A percentile compares a stretch with the other conserved stretches of the same genome.
phyloP scores from a whole-genome alignment of 371 early-diverging fungal genomes.

The Saksenaea oblongispora region DNA sequence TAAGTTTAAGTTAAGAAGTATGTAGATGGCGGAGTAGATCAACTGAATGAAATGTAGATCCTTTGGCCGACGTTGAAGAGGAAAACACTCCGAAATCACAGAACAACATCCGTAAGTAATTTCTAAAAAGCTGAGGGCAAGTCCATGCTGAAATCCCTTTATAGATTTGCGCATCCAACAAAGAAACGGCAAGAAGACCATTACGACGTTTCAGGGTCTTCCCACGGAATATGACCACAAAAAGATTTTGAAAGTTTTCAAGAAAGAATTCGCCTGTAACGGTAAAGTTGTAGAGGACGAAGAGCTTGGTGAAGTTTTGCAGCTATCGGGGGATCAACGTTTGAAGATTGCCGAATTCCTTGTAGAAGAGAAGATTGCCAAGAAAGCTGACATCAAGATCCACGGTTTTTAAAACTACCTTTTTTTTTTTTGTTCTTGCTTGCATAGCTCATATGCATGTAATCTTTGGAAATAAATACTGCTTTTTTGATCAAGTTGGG shows the following conservation, averaged over 20 bases:
- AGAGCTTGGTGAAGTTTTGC: slow-evolving; percentile 88
- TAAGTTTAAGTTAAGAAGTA: background rate
- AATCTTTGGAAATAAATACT: background rate
- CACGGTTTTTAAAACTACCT: slow-evolving; percentile 72
- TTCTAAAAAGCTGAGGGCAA: slow-evolving; percentile 4
- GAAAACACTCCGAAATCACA: slow-evolving; percentile 55
- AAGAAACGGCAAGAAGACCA: slow-evolving; percentile 96
- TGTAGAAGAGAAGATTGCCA: slow-evolving; percentile 74
- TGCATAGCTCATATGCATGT: no score
- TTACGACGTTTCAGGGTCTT: slow-evolving; percentile 84
- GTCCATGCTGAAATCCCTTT: slow-evolving; percentile 9
- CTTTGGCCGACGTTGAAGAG: slow-evolving; percentile 82
- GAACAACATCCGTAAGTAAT: slow-evolving; percentile 78
- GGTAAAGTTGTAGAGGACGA: slow-evolving; percentile 93
- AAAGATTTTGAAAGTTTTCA: slow-evolving; percentile 91
- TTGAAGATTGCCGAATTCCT: slow-evolving; percentile 83
- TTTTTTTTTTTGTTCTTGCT: background rate
- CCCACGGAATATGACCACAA: slow-evolving; percentile 87
- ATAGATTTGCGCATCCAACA: slow-evolving; percentile 96
- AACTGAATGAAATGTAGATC: slow-evolving; percentile 49
- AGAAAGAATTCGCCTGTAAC: slow-evolving; percentile 97
- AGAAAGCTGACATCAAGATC: slow-evolving; percentile 85
- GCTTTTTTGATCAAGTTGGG: slow-evolving; percentile 20
- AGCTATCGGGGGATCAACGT: slow-evolving; percentile 96
- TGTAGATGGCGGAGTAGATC: background rate